Base-by-base conservation (phyloP, 2,329 filamentous ascomycete species). In the Pseudogymnoascus sp. region DNA sequence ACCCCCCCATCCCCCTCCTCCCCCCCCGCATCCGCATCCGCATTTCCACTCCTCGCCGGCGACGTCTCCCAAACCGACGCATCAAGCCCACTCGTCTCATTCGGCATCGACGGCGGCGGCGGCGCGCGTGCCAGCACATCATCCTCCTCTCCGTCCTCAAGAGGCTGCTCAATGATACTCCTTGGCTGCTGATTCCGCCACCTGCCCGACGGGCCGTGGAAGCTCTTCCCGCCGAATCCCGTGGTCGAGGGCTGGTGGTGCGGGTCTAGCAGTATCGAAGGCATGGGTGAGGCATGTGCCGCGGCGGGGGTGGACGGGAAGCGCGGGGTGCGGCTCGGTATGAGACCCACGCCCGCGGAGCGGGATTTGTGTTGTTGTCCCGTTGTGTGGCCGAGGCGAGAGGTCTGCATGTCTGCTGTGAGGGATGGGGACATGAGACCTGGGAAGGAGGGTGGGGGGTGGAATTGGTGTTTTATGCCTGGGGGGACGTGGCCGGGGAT, bases 381-480 rank as follows among this genome's bases (percentile, higher is more conserved):
- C 4, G 31, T 33, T 14, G 24, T 14, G 50, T 59, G 50, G 31
- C 19, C 33, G 4, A 40, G 16, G 1, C 37, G 33, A 33, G 59
- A 37, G 4, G 12, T 24, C 16, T 60, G 59, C 77, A 85, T 78
- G 43, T 87, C 85, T 22, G 80, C 78, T 11, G 78, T 83, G 62
- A 84, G 74, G 2, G 78, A 84, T 22, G 83, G 86, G 35, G 84
- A 89, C 72, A 85, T 86, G 7, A 91, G 78, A 2, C 86, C 87
- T 0, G 91, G 89, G 71, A 93, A 90, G 0, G 84, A 78, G 4
- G 90, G 90, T 1, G 90, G 90, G 24, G 88, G 89, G 65, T 93
- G 85, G 73, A 93, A 93, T 43, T 82, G 81, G 63, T 81, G 80
- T 63, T 79, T 82, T 69, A 69, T 76, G 61, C 81, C 81, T 2